Evolutionary conservation across 441 rosid genomes (phyloP).

Genomic region (Geranium incanum): DNA sequence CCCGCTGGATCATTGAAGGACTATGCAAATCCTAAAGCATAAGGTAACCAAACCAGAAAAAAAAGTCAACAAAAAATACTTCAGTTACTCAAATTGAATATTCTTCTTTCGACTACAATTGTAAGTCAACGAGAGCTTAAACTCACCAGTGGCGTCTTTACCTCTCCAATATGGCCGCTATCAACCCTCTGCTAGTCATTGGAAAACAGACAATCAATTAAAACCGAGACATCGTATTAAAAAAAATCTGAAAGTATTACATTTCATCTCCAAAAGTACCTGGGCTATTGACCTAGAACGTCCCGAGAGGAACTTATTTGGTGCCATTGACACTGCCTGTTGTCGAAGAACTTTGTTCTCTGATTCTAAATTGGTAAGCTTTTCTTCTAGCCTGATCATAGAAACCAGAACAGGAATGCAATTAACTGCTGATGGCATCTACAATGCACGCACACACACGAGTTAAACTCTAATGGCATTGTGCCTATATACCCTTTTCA

Average conservation of each 20-base stretch:
- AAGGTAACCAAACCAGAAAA: constrained; percentile 10
- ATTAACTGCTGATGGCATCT: constrained; percentile 6
- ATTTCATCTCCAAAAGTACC: constrained; percentile 34
- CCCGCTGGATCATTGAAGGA: constrained; percentile 63
- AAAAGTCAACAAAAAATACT: constrained; percentile 17
- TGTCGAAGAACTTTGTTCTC: constrained; percentile 93
- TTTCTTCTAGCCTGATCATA: constrained; percentile 77
- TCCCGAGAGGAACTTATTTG: constrained; percentile 90
- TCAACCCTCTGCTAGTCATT: constrained; percentile 63
- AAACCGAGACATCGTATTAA: constrained; percentile 8
- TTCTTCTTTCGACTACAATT: background rate
- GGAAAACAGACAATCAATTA: constrained; percentile 18
- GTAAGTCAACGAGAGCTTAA: background rate
- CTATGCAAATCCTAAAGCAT: constrained; percentile 65
- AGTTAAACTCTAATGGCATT: no score
- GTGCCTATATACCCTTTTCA: no score
- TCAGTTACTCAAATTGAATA: background rate
- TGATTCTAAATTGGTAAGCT: constrained; percentile 73
- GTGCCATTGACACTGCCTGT: constrained; percentile 94
- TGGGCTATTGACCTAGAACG: constrained; percentile 90
- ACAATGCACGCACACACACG: background rate
- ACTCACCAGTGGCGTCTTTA: constrained; percentile 53
- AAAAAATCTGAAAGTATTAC: constrained; percentile 6
- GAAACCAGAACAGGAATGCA: constrained; percentile 15
- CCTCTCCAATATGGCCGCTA: constrained; percentile 62